These are phyloP conservation scores for Monilinia fructigena DNA, from an alignment of 2,329 filamentous ascomycete species.

Conservation along the genomic window DNA sequence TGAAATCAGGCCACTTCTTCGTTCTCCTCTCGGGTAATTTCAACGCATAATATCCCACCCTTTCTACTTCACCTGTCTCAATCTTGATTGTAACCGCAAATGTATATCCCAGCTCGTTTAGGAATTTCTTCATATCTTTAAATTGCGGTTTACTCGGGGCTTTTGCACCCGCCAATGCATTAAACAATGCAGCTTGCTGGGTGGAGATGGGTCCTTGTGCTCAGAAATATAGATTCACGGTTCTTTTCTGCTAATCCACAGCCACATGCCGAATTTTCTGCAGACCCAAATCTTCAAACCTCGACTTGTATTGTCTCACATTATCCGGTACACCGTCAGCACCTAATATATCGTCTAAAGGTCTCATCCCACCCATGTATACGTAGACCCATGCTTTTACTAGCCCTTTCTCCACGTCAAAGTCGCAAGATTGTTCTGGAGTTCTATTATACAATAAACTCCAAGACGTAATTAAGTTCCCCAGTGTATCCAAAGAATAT, in stretches of 20 bases:
- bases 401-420: conserved; percentile 16
- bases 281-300: conserved; percentile 1
- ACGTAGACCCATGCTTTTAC: conserved; percentile 21
- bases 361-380: conserved; percentile 11
- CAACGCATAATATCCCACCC: conserved; percentile 24
- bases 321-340: conserved; percentile 4
- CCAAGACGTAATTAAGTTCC: neutral
- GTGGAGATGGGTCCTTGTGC: conserved; percentile 1
- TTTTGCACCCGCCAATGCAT: conserved; percentile 1
- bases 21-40: conserved; percentile 2
- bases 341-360: conserved; percentile 17
- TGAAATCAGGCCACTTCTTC: neutral
- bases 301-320: neutral
- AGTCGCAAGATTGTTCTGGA: conserved; percentile 22
- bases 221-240: conserved; percentile 22
- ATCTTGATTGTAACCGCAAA: conserved; percentile 20
- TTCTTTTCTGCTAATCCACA: conserved; percentile 20
- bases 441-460: conserved; percentile 2
- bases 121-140: neutral
- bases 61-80: conserved; percentile 9
- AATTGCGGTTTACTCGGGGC: neutral
- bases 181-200: neutral
- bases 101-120: conserved; percentile 12
- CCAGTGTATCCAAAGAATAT: neutral
- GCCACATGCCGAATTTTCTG: conserved; percentile 17